Evolutionary conservation across 768 basidiomycete species (phyloP).

Genomic region (Leccinum longicurvipes): DNA sequence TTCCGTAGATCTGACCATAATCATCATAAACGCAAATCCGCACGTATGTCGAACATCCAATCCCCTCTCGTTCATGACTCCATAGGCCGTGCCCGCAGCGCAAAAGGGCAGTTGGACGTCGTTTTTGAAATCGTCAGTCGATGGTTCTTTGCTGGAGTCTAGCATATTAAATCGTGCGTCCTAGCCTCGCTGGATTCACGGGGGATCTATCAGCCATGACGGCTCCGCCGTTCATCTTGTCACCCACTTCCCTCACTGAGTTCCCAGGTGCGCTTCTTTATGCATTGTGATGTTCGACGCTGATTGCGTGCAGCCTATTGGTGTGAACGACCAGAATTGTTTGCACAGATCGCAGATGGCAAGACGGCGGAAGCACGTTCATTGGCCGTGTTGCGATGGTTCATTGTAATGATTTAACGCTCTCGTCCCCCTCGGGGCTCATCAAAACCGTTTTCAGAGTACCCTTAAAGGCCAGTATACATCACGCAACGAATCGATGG

Average conservation of each 20-base stretch:
- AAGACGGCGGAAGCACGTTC: constrained; percentile 69
- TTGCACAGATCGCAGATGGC: constrained; percentile 81
- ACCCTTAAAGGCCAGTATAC: constrained; percentile 96
- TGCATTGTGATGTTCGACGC: background rate
- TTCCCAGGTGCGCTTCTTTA: constrained; percentile 64
- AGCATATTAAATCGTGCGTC: constrained; percentile 2
- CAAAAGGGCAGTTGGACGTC: constrained; percentile 87
- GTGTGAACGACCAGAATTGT: constrained; percentile 91
- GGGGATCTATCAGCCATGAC: constrained; percentile 85
- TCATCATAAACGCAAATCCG: constrained; percentile 30
- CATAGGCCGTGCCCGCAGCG: constrained; percentile 69
- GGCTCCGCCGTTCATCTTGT: constrained; percentile 89
- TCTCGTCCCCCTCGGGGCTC: background rate
- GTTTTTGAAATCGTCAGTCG: constrained; percentile 83
- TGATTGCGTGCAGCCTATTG: constrained; percentile 69
- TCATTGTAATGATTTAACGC: constrained; percentile 56
- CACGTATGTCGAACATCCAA: constrained; percentile 31
- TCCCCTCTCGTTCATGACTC: constrained; percentile 20
- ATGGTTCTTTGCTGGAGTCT: background rate
- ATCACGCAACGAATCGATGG: constrained; percentile 91
- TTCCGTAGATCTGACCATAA: constrained; percentile 23
- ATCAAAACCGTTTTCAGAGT: constrained; percentile 42
- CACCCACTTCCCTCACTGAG: constrained; percentile 86
- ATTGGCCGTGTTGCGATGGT: constrained; percentile 88
- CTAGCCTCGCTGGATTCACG: constrained; percentile 79